Evolutionary conservation across 2,329 filamentous ascomycete species (phyloP).

Genomic region (Coniochaeta hoffmannii): DNA sequence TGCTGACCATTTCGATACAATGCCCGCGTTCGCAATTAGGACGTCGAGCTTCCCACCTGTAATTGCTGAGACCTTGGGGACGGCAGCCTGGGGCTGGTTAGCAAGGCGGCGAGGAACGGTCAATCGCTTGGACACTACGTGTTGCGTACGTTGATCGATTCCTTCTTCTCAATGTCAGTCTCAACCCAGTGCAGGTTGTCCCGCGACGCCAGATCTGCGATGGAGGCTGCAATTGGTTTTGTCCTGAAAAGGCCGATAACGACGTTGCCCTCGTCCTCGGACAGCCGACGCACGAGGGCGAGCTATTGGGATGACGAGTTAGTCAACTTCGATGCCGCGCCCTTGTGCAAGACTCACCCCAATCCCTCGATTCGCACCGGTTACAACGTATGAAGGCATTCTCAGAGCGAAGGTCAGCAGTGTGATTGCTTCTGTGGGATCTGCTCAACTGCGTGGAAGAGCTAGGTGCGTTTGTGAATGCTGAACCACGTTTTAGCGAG

Average conservation of each 20-base stretch:
- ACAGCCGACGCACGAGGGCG: constrained; percentile 1
- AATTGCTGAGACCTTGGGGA: background rate
- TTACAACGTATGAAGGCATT: constrained; percentile 2
- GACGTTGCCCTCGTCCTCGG: background rate
- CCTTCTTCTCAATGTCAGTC: background rate
- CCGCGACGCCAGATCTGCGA: background rate
- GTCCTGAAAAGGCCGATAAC: background rate
- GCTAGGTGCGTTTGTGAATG: background rate
- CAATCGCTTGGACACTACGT: background rate
- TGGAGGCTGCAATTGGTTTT: background rate
- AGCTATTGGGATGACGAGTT: background rate
- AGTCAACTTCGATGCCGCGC: background rate
- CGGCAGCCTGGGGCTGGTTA: background rate
- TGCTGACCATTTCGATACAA: background rate
- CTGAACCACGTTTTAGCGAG: no score
- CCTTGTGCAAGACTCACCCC: background rate
- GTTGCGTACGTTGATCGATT: background rate
- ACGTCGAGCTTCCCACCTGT: background rate
- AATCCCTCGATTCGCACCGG: constrained; percentile 3
- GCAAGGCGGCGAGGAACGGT: background rate
- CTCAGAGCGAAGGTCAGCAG: background rate
- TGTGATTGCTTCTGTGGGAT: background rate
- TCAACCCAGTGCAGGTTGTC: constrained; percentile 1
- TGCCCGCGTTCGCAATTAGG: background rate
- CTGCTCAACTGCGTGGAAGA: background rate